Conservation (phyloP, 169 alveolate genomes). For the Cryptosporidium sp. region DNA sequence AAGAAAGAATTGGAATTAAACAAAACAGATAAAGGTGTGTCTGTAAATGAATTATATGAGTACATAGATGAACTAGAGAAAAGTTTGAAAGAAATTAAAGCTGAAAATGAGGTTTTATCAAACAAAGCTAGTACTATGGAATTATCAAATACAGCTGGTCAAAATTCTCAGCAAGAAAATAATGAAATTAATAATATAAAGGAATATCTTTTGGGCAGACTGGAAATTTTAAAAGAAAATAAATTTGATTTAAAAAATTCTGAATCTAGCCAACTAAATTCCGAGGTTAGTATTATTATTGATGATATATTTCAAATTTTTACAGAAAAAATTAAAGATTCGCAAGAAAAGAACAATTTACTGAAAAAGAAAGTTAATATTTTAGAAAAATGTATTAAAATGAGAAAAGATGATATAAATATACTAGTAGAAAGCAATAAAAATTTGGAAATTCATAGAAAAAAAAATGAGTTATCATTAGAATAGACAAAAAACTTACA, state of each 20-base stretch:
- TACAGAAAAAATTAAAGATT: constrained; percentile 19
- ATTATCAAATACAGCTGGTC: neutral
- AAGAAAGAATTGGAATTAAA: constrained; percentile 37
- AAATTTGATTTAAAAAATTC: neutral
- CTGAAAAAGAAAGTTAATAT: constrained; percentile 46
- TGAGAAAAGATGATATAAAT: constrained; percentile 44
- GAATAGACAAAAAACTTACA: neutral
- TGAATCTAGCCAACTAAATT: neutral
- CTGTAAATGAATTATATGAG: constrained; percentile 56
- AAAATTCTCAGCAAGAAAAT: neutral
- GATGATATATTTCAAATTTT: constrained; percentile 2
- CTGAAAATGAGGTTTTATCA: neutral
- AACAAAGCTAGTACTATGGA: neutral
- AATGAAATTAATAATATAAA: neutral
- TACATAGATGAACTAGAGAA: constrained; percentile 58
- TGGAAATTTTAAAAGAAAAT: neutral
- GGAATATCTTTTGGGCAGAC: neutral
- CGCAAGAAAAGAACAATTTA: constrained; percentile 4
- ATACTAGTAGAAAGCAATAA: constrained; percentile 8
- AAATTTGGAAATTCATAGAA: neutral
- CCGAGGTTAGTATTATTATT: constrained; percentile 1
- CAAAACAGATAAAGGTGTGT: neutral
- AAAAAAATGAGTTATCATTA: neutral
- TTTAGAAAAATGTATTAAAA: constrained; percentile 42
- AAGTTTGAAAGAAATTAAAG: constrained; percentile 3